A percentile compares a stretch with the other conserved stretches of the same genome.
These are phyloP conservation scores for Eimeria maxima DNA, from an alignment of 169 alveolate genomes.

Conservation along the genomic window DNA sequence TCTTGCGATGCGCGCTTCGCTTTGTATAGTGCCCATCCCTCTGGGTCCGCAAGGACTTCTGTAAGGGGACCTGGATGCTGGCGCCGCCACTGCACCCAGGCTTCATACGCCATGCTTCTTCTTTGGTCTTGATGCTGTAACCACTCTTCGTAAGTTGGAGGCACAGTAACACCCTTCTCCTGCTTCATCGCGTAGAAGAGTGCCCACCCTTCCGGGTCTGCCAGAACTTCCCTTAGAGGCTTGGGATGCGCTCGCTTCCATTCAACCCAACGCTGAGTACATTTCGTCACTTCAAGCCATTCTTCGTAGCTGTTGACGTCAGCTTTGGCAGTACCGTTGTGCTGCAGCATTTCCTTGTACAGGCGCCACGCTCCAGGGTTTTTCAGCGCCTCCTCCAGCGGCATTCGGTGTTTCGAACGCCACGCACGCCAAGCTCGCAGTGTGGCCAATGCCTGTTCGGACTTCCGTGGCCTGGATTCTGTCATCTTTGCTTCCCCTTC, in stretches of 20 bases:
- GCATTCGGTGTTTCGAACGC: constrained; percentile 72
- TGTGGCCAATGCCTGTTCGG: constrained; percentile 71
- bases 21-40: constrained; percentile 80
- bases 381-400: constrained; percentile 80
- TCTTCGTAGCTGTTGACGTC: constrained; percentile 42
- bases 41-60: constrained; percentile 81
- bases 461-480: constrained; percentile 51
- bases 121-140: constrained; percentile 75
- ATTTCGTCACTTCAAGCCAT: constrained; percentile 67
- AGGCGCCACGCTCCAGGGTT: constrained; percentile 73
- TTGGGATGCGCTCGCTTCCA: constrained; percentile 72
- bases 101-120: constrained; percentile 15
- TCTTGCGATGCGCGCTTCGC: constrained; percentile 63
- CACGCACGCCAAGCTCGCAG: constrained; percentile 78
- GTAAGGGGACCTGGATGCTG: constrained; percentile 74
- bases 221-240: constrained; percentile 72
- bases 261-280: constrained; percentile 75
- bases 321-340: constrained; percentile 44
- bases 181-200: constrained; percentile 77
- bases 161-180: constrained; percentile 75
- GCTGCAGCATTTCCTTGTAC: constrained; percentile 74
- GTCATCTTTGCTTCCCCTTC: constrained; percentile 64
- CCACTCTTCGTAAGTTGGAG: constrained; percentile 77
- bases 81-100: constrained; percentile 80
- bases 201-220: constrained; percentile 80